These are phyloP conservation scores for Chrysopogon serrulatus DNA, from an alignment of 176 grass and related monocot species.

Conservation along the genomic window DNA sequence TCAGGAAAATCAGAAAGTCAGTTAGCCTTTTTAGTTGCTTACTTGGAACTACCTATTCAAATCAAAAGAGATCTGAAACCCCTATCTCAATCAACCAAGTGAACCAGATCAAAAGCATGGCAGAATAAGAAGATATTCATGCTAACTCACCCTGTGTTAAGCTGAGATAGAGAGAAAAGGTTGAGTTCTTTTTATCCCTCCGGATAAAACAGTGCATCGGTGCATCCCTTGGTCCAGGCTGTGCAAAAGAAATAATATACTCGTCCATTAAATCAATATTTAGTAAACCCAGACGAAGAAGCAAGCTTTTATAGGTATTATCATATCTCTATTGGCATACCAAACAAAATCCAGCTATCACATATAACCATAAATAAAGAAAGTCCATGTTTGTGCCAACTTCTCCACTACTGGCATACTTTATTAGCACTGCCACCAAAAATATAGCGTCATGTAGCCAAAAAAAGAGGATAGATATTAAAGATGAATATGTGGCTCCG, in stretches of 20 bases:
- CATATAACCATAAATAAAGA: not conserved
- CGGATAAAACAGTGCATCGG: conserved; percentile 93
- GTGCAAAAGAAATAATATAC: not conserved
- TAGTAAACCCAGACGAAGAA: not conserved
- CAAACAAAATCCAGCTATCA: not conserved
- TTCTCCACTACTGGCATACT: conserved; percentile 3
- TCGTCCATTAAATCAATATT: not conserved
- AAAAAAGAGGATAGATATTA: conserved; percentile 2
- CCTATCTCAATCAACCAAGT: not conserved
- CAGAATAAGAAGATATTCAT: not conserved
- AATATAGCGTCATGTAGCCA: not conserved
- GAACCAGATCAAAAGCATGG: not conserved
- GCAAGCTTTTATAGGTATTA: conserved; percentile 17
- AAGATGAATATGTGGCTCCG: not conserved
- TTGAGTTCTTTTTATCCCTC: conserved; percentile 89
- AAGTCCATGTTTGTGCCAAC: not conserved
- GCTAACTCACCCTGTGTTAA: conserved; percentile 62
- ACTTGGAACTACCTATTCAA: not conserved
- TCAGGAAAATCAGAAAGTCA: not conserved
- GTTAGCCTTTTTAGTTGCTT: not conserved
- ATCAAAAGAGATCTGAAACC: not conserved
- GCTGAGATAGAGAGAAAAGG: conserved; percentile 77
- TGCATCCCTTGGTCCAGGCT: conserved; percentile 76
- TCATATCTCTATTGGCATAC: not conserved
- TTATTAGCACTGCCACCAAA: not conserved